A percentile compares a stretch with the other conserved stretches of the same genome.
These are phyloP conservation scores for Arbutus unedo DNA, from an alignment of 148 eudicot species.

Conservation along the genomic window DNA sequence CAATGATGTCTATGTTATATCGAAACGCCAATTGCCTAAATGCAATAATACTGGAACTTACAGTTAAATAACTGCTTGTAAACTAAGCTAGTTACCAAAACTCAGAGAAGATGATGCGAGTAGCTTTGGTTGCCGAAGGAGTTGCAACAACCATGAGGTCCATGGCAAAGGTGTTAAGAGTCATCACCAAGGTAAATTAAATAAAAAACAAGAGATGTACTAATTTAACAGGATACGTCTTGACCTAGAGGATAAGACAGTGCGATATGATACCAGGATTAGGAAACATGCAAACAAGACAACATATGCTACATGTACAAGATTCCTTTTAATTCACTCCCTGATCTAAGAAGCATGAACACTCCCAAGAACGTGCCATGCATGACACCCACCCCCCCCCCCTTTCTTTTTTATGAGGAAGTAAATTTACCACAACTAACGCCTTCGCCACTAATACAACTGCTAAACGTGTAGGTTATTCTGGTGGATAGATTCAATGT, in stretches of 20 bases:
- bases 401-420: not conserved
- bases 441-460: not conserved
- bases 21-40: not conserved
- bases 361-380: not conserved
- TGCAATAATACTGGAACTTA: not conserved
- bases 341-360: not conserved
- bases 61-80: not conserved
- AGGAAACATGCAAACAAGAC: not conserved
- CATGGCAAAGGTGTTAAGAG: not conserved
- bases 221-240: not conserved
- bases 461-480: not conserved
- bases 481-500: not conserved
- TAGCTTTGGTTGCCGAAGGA: not conserved
- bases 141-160: slow-evolving; percentile 1
- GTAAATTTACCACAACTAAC: not conserved
- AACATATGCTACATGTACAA: not conserved
- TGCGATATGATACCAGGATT: not conserved
- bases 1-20: not conserved
- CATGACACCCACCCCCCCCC: not conserved
- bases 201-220: not conserved
- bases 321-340: not conserved
- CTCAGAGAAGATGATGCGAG: not conserved
- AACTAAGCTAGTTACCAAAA: not conserved
- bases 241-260: not conserved
- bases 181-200: not conserved